Conservation (phyloP, 768 basidiomycete genomes). For the Neoboletus brunneissimus region DNA sequence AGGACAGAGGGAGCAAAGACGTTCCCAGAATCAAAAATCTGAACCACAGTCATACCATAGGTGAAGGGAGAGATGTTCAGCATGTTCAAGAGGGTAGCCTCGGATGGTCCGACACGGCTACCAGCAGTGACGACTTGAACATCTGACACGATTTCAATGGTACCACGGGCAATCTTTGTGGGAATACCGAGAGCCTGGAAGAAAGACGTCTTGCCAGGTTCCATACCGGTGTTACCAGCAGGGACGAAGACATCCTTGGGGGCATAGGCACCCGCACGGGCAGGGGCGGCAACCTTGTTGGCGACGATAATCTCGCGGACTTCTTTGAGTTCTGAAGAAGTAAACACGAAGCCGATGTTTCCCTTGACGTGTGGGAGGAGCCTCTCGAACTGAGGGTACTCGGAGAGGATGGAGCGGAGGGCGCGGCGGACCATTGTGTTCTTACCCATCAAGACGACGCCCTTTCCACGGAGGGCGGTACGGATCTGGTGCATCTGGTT, state of each 20-base stretch:
- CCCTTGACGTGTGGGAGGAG: conserved; percentile 95
- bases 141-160: conserved; percentile 98
- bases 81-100: conserved; percentile 99
- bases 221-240: conserved; percentile 99
- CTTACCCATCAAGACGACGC: conserved; percentile 98
- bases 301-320: conserved; percentile 88
- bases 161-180: conserved; percentile 99
- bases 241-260: conserved; percentile 91
- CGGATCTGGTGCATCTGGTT: conserved; percentile 99
- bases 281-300: conserved; percentile 98
- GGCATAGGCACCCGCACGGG: conserved; percentile 95
- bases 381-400: conserved; percentile 92
- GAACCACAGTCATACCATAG: conserved; percentile 97
- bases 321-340: conserved; percentile 87
- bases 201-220: conserved; percentile 99
- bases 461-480: conserved; percentile 93
- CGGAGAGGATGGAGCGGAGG: conserved; percentile 84
- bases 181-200: conserved; percentile 99
- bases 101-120: conserved; percentile 92
- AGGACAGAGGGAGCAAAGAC: conserved; percentile 87
- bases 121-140: conserved; percentile 93
- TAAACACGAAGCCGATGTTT: conserved; percentile 99
- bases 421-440: conserved; percentile 99
- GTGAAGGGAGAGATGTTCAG: conserved; percentile 99
- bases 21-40: conserved; percentile 95